Base-by-base conservation (phyloP, 2,329 filamentous ascomycete species). In the Stachybotrys chartarum region DNA sequence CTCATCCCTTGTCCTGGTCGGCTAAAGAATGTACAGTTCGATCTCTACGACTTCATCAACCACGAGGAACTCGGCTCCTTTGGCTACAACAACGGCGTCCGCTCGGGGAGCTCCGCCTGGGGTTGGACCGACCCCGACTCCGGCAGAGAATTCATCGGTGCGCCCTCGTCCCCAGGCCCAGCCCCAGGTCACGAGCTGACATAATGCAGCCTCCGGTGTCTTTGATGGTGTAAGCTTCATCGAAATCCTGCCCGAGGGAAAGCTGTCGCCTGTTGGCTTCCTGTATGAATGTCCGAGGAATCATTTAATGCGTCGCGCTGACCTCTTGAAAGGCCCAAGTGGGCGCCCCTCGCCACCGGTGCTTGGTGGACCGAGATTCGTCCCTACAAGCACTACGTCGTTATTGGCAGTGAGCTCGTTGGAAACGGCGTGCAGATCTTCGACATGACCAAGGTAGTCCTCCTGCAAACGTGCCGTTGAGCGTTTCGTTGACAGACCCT, bases 391-490 rank as follows among this genome's bases (percentile, higher is more conserved):
- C 61, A 71, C 61, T 68, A 67, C 51, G 66, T 64, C 24, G 64
- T 75, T 56, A 74, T 76, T 10, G 73, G 74, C 32, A 72, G 70
- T 17, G 74, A 76, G 59, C 77, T 80, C 1, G 63, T 65, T 7
- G 67, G 69, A 46, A 83, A 86, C 59, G 79, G 80, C 24, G 74
- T 86, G n/a, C 83, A 86, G 66, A 79, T 86, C 64, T 86, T 86
- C 56, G 82, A 86, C 60, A 74, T 85, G 71, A 78, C 70, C 59
- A 83, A 70, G 50, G 50, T 44, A 3, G 24, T 32, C 45, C 44
- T 17, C n/a, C n/a, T 44, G 10, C 11, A 24, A 24, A 24, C 24
- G 24, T 24, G 24, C 24, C 24, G 24, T 24, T 24, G 17, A 24
- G 18, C 30, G 2, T 30, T 10, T 17, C 46, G n/a, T 30, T 50